A percentile compares a stretch with the other conserved stretches of the same genome.
phyloP scores from a whole-genome alignment of 2,329 filamentous ascomycete species.

The Scolecobasidium constrictum region DNA sequence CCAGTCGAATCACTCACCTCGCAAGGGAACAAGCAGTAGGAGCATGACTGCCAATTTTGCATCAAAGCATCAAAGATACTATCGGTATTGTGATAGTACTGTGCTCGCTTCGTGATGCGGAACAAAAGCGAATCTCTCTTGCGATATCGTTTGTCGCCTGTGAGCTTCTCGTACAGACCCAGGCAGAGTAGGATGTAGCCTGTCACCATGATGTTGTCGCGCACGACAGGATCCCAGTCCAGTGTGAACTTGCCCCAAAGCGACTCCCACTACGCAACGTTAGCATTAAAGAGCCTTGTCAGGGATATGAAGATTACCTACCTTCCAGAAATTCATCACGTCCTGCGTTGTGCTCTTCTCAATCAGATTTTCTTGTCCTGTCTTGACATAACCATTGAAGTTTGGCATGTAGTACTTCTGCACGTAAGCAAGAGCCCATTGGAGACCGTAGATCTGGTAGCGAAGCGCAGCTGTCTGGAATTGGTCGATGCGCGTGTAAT shows the following conservation, averaged over 20 bases:
- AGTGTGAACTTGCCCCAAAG: slow-evolving; percentile 11
- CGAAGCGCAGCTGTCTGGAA: slow-evolving; percentile 17
- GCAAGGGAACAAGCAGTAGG: slow-evolving; percentile 6
- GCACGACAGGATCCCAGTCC: slow-evolving; percentile 11
- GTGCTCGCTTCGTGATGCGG: not conserved
- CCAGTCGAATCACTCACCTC: slow-evolving; percentile 1
- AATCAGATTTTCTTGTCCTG: slow-evolving; percentile 14
- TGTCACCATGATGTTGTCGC: slow-evolving; percentile 7
- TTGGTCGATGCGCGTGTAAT: slow-evolving; percentile 17
- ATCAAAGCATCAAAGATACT: slow-evolving; percentile 20
- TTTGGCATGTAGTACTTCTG: slow-evolving; percentile 14
- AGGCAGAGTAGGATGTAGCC: slow-evolving; percentile 2
- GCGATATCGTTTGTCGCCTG: slow-evolving; percentile 4
- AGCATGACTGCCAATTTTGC: slow-evolving; percentile 27
- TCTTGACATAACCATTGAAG: slow-evolving; percentile 15
- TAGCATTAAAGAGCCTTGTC: not conserved
- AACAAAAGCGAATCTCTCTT: slow-evolving; percentile 5
- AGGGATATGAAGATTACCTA: not conserved
- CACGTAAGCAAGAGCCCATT: slow-evolving; percentile 14
- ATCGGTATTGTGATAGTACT: slow-evolving; percentile 3
- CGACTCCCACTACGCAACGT: slow-evolving; percentile 13
- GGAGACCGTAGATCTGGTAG: slow-evolving; percentile 16
- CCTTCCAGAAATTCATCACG: slow-evolving; percentile 11
- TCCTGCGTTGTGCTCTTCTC: slow-evolving; percentile 13
- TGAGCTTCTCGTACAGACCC: slow-evolving; percentile 3